These are phyloP conservation scores for Umbilicaria muhlenbergii DNA, from an alignment of 495 filamentous ascomycete genomes.

Conservation along the genomic window DNA sequence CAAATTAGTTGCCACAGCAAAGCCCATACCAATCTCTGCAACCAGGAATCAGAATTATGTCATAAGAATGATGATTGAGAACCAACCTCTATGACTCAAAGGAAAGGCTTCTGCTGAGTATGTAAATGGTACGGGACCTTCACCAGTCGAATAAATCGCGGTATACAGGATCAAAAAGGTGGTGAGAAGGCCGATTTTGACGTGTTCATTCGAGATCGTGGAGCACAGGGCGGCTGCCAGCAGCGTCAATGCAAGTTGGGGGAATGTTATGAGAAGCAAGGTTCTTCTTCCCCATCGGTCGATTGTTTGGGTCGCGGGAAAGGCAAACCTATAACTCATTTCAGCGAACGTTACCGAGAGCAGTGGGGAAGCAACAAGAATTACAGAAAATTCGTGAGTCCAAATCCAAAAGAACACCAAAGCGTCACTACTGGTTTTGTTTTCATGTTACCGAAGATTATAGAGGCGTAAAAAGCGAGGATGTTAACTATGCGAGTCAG, in stretches of 20 bases:
- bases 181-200: constrained; percentile 47
- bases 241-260: constrained; percentile 64
- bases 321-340: constrained; percentile 35
- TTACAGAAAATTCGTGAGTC: constrained; percentile 52
- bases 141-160: constrained; percentile 60
- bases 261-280: constrained; percentile 65
- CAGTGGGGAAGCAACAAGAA: not conserved
- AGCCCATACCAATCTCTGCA: constrained; percentile 55
- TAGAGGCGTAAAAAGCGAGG: constrained; percentile 68
- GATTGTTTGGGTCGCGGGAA: constrained; percentile 65
- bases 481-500: constrained; percentile 33
- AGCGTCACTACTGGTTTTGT: constrained; percentile 28
- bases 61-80: constrained; percentile 27
- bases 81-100: constrained; percentile 46
- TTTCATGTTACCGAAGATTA: constrained; percentile 35
- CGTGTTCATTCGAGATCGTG: constrained; percentile 36
- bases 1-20: constrained; percentile 49
- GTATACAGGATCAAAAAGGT: constrained; percentile 60
- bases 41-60: not conserved
- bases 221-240: constrained; percentile 58
- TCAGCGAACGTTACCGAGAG: not conserved
- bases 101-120: constrained; percentile 72
- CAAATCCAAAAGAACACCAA: constrained; percentile 61
- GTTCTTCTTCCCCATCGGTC: constrained; percentile 62
- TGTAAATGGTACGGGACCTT: constrained; percentile 71